Conservation (phyloP, 805 yeast species). For the Metschnikowia shivogae region DNA sequence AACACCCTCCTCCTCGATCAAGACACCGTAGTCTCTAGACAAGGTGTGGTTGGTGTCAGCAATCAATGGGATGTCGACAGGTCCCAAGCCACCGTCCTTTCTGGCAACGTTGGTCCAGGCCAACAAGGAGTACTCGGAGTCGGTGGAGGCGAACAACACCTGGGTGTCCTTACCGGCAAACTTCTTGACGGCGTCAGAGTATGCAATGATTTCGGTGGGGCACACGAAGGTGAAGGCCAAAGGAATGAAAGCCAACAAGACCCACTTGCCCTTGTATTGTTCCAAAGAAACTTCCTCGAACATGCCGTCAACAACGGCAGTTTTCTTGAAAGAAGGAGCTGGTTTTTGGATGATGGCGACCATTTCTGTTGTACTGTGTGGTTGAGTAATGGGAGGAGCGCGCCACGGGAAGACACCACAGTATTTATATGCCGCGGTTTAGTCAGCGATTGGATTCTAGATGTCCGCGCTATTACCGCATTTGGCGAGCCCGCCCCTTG, state of each 20-base stretch:
- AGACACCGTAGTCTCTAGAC: conserved; percentile 95
- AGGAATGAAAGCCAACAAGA: conserved; percentile 93
- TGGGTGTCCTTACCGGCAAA: conserved; percentile 84
- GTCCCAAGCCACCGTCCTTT: conserved; percentile 98
- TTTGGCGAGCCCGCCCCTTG: conserved; percentile 1
- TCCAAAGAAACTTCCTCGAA: conserved; percentile 95
- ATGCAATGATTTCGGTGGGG: conserved; percentile 99
- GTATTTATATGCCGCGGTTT: conserved; percentile 14
- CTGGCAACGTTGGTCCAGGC: conserved; percentile 98
- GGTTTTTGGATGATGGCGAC: conserved; percentile 88
- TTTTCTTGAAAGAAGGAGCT: conserved; percentile 94
- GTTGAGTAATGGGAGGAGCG: neutral
- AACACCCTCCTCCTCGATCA: conserved; percentile 92
- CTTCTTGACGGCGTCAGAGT: conserved; percentile 90
- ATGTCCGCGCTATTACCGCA: conserved; percentile 16
- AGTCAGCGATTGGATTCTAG: conserved; percentile 15
- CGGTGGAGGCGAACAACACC: conserved; percentile 95
- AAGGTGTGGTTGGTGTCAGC: conserved; percentile 97
- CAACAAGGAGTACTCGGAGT: conserved; percentile 93
- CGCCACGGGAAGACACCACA: conserved; percentile 5
- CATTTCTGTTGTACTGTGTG: conserved; percentile 43
- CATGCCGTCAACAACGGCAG: conserved; percentile 95
- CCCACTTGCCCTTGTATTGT: conserved; percentile 98
- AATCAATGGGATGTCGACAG: conserved; percentile 87
- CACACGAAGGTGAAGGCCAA: conserved; percentile 99